A percentile compares a stretch with the other conserved stretches of the same genome.
Conservation (phyloP, 2,329 filamentous ascomycete genomes). For the Madurella mycetomatis region DNA sequence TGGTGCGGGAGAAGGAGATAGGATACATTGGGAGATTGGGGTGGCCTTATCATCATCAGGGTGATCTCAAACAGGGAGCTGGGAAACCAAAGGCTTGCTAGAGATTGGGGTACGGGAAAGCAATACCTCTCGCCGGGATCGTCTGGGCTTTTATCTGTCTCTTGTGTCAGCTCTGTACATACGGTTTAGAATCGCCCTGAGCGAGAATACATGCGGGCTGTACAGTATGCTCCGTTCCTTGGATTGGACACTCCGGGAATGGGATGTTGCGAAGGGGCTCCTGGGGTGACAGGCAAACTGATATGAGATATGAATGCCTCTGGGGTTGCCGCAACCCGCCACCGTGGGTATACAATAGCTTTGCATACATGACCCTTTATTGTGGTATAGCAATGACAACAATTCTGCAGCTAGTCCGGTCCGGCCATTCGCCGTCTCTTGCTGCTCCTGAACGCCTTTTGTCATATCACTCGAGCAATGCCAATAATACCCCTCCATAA, state of each 20-base stretch:
- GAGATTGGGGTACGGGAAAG: background rate
- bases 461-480: background rate
- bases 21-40: background rate
- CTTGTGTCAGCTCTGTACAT: constrained; percentile 5
- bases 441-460: background rate
- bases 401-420: background rate
- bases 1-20: background rate
- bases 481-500: background rate
- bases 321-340: no score
- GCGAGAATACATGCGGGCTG: constrained; percentile 1
- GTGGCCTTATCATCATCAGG: background rate
- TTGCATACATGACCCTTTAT: no score
- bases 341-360: no score
- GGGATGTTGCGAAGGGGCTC: background rate
- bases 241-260: background rate
- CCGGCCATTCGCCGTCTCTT: background rate
- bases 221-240: constrained; percentile 1
- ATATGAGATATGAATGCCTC: no score
- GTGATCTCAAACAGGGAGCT: background rate
- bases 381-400: no score
- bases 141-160: background rate
- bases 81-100: background rate
- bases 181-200: constrained; percentile 1
- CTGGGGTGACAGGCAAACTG: no score
- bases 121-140: background rate